Evolutionary conservation across 2,329 filamentous ascomycete genomes (phyloP), one percentile per base, ranked within the genome.

Genomic region (Fusarium clavum): DNA sequence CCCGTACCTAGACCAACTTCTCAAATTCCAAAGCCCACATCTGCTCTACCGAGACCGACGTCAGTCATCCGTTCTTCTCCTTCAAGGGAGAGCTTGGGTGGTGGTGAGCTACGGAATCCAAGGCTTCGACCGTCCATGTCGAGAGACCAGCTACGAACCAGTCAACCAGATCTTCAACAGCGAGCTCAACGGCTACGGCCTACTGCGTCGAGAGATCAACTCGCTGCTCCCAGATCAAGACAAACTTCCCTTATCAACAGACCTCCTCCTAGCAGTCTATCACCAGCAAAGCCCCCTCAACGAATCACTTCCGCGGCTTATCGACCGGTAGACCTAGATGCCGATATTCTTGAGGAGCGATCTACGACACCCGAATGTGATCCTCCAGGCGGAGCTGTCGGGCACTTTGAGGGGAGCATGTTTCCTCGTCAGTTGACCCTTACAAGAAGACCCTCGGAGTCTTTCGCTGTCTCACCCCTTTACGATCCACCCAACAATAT

Each of bases 41-140:
- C 74, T 12, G 52, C 63, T 24, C 52, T 76, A 30, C 73, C 73
- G 4, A 62, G 72, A 18, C 77, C 77, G 2, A 53, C 77, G 6
- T 76, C 78, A 12, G 58, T 70, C 16, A 60, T 79, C 61, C 77
- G 79, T 6, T 64, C 75, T 20, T 67, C 72, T 6, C 70, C 77
- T 7, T 79, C 79, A 1, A 70, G 75, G 38, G 77, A 80, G 30
- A 76, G 71, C 8, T 58, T 67, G 8, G 70, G 53, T 11, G 74
- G 73, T 22, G 79, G 73, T 22, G 79, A 81, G 29, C 67, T 83
- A 45, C 79, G 79, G 61, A 80, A 79, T 47, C 81, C 82, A 18
- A 81, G 81, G 57, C 77, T 84, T 14, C 81, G 83, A 30, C 64
- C 79, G 27, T 75, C 81, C n/a, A 56, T 80, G 47, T 83, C 84